Conservation (phyloP, 805 yeast species). For the Pichia membranifaciens region DNA sequence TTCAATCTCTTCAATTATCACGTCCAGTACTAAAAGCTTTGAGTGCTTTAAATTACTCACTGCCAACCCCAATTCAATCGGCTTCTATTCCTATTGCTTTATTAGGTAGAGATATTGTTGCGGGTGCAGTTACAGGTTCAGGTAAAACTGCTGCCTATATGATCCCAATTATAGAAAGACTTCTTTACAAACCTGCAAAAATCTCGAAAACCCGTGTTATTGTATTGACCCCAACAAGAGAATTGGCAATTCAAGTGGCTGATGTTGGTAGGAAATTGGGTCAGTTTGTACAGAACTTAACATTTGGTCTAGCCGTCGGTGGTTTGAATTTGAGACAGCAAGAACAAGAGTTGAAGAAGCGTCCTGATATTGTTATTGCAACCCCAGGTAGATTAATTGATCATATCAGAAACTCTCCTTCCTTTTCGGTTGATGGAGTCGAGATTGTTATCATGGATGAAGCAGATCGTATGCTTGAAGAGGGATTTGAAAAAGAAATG, state of each 20-base stretch:
- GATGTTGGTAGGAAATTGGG: conserved; percentile 89
- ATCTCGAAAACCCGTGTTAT: conserved; percentile 86
- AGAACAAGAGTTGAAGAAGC: conserved; percentile 83
- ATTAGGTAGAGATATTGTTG: conserved; percentile 92
- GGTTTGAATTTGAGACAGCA: conserved; percentile 93
- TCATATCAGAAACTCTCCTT: conserved; percentile 91
- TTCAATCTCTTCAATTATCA: conserved; percentile 74
- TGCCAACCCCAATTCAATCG: conserved; percentile 91
- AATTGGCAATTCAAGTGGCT: conserved; percentile 90
- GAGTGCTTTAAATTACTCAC: conserved; percentile 71
- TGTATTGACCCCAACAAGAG: conserved; percentile 94
- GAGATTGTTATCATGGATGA: conserved; percentile 94
- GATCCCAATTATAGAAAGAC: conserved; percentile 91
- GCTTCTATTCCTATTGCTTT: conserved; percentile 91
- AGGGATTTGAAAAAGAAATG: conserved; percentile 94
- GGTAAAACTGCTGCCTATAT: conserved; percentile 99
- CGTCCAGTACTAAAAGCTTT: conserved; percentile 87
- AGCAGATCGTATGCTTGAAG: conserved; percentile 99
- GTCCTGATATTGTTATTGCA: conserved; percentile 96
- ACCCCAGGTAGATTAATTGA: conserved; percentile 99
- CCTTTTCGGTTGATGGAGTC: conserved; percentile 83
- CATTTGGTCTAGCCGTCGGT: conserved; percentile 97
- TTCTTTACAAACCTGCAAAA: conserved; percentile 81
- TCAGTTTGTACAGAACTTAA: conserved; percentile 63
- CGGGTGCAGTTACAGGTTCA: conserved; percentile 99